Percentiles rank a stretch among this genome's conserved stretches.
Evolutionary conservation across 768 basidiomycete genomes (phyloP).

Genomic region (Dioszegia aurantiaca): DNA sequence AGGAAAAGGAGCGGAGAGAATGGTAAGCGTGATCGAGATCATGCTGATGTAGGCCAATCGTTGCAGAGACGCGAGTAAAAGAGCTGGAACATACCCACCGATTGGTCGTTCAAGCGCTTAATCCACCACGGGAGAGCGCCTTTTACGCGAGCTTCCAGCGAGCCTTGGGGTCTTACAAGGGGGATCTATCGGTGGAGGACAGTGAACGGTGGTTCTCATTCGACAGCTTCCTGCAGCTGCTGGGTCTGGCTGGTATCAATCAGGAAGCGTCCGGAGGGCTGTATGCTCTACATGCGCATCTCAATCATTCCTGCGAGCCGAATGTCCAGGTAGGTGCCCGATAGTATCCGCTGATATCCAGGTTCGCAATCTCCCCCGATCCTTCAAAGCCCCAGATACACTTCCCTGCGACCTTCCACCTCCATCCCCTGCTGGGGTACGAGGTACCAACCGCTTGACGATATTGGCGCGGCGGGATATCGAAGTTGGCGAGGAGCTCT

Average conservation of each 20-base stretch:
- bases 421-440: slow-evolving; percentile 62
- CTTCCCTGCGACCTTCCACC: slow-evolving; percentile 32
- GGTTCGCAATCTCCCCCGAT: slow-evolving; percentile 43
- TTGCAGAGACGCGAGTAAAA: slow-evolving; percentile 19
- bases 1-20: slow-evolving; percentile 41
- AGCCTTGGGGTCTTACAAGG: not conserved
- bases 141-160: slow-evolving; percentile 47
- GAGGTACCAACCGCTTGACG: slow-evolving; percentile 59
- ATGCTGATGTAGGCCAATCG: slow-evolving; percentile 29
- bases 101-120: slow-evolving; percentile 64
- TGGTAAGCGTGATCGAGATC: slow-evolving; percentile 31
- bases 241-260: slow-evolving; percentile 79
- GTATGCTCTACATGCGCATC: slow-evolving; percentile 77
- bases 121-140: slow-evolving; percentile 55
- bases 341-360: slow-evolving; percentile 12
- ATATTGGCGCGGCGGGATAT: slow-evolving; percentile 68
- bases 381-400: slow-evolving; percentile 15
- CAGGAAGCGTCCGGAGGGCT: slow-evolving; percentile 82
- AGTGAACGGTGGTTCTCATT: slow-evolving; percentile 68
- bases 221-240: slow-evolving; percentile 67
- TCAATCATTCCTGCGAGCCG: slow-evolving; percentile 81
- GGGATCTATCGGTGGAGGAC: slow-evolving; percentile 57
- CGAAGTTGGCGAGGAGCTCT: slow-evolving; percentile 68
- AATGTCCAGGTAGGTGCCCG: slow-evolving; percentile 62
- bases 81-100: slow-evolving; percentile 66